Evolutionary conservation across 1,284 basidiomycete species (phyloP), one percentile per base, ranked within the genome.

Genomic region (Heterobasidion occidentale): DNA sequence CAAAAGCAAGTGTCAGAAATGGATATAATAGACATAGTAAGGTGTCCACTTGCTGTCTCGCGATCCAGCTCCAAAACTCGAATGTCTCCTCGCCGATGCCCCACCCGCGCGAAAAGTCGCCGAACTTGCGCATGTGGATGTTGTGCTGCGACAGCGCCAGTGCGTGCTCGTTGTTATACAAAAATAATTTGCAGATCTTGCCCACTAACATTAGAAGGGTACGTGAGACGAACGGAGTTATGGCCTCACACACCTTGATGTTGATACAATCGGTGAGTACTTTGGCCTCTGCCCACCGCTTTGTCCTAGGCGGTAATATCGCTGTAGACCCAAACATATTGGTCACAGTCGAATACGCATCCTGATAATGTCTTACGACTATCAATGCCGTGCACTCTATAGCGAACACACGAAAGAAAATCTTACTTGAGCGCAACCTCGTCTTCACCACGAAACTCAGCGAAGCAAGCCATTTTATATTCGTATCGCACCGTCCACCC

Each of bases 271-370:
- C 96, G 0, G 91, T 92, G 2, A 99, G 78, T 1, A 98, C 96
- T 67, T 97, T 98, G 1, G 94, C 96, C 71, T 99, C 96, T 3
- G 96, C 94, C 95, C 96, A 98, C 35, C 96, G 80, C 68, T 98
- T 98, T 0, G 95, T 98, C 3, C 95, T 81, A 4, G 96, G 94
- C 0, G 92, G 91, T 4, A 97, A 70, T 55, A 91, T 88, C 0
- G 84, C 84, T 3, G 90, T 90, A 3, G 91, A 92, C 1, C 87
- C 83, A 66, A 97, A 95, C 88, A 96, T 93, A 50, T 86, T 83
- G 36, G 86, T 75, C 12, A 97, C 74, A 53, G 82, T 86, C 47
- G 81, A 81, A 74, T 94, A 95, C 20, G 91, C 90, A 64, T 95
- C 92, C 69, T 95, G 92, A 65, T 94, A 95, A 67, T 96, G 92